Conservation (phyloP, 257 asterid species). For the Lantana camara region DNA sequence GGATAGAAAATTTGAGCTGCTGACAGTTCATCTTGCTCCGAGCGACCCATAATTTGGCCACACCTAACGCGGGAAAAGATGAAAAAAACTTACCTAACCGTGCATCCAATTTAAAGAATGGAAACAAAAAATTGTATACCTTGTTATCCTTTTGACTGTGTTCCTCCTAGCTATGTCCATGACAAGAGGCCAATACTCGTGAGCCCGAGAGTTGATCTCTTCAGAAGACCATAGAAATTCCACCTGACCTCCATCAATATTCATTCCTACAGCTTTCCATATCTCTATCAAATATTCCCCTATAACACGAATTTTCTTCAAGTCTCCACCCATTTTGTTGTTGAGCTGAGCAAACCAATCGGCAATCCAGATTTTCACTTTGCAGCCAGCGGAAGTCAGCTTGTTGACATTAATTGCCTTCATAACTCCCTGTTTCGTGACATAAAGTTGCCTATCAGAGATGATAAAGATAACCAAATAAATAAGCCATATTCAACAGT, state of each 20-base stretch:
- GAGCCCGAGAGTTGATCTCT: constrained; percentile 73
- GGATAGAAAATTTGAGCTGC: constrained; percentile 91
- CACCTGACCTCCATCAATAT: constrained; percentile 71
- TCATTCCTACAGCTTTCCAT: constrained; percentile 93
- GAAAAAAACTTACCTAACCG: background rate
- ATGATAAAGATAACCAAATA: constrained; percentile 4
- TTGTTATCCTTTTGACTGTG: constrained; percentile 70
- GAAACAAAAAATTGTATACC: constrained; percentile 39
- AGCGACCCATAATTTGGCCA: constrained; percentile 86
- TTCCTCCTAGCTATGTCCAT: constrained; percentile 84
- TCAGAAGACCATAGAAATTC: constrained; percentile 93
- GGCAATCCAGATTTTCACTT: constrained; percentile 90
- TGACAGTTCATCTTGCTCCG: constrained; percentile 75
- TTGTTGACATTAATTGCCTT: constrained; percentile 87
- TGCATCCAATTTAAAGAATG: background rate
- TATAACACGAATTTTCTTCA: constrained; percentile 71
- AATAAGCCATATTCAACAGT: no score
- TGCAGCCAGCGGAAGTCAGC: constrained; percentile 84
- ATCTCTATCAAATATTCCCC: constrained; percentile 86
- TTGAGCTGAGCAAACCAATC: constrained; percentile 95
- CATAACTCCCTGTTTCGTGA: constrained; percentile 72
- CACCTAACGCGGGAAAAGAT: constrained; percentile 47
- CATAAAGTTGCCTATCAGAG: constrained; percentile 1
- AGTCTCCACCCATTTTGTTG: constrained; percentile 91
- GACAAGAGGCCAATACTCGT: constrained; percentile 91